phyloP scores from a whole-genome alignment of 169 alveolate species.

The Plasmodium relictum region DNA sequence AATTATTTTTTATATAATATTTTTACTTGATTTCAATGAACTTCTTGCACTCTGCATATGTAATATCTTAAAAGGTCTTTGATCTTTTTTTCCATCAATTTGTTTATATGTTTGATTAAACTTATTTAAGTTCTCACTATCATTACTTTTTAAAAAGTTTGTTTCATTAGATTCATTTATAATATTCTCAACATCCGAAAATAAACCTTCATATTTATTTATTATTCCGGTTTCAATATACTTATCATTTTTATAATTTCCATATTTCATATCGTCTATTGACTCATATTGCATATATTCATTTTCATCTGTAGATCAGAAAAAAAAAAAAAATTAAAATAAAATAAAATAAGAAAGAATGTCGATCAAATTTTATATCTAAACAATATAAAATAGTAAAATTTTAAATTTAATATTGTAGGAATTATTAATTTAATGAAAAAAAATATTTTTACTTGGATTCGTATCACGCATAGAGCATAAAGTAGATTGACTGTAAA shows the following conservation, averaged over 20 bases:
- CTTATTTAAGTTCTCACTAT: constrained; percentile 12
- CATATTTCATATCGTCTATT: neutral
- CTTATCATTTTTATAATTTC: neutral
- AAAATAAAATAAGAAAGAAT: constrained; percentile 2
- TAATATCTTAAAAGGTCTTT: constrained; percentile 28
- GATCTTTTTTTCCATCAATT: constrained; percentile 4
- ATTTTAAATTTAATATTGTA: too few species aligned
- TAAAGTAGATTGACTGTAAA: constrained; percentile 55
- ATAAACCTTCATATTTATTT: constrained; percentile 34
- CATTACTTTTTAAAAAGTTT: neutral
- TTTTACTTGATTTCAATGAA: constrained; percentile 66
- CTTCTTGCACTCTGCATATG: constrained; percentile 77
- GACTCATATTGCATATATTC: constrained; percentile 18
- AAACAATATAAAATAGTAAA: neutral
- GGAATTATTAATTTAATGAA: too few species aligned
- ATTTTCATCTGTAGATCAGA: constrained; percentile 18
- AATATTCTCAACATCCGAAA: constrained; percentile 30
- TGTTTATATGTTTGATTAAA: constrained; percentile 6
- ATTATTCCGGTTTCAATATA: constrained; percentile 6
- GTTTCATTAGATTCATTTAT: constrained; percentile 1
- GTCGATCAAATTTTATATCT: neutral
- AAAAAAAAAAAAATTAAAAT: neutral
- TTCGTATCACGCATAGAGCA: constrained; percentile 38
- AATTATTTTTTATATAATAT: neutral
- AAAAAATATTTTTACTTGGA: constrained; percentile 7